phyloP scores from a whole-genome alignment of 2,329 filamentous ascomycete genomes.

The Aspergillus niger region DNA sequence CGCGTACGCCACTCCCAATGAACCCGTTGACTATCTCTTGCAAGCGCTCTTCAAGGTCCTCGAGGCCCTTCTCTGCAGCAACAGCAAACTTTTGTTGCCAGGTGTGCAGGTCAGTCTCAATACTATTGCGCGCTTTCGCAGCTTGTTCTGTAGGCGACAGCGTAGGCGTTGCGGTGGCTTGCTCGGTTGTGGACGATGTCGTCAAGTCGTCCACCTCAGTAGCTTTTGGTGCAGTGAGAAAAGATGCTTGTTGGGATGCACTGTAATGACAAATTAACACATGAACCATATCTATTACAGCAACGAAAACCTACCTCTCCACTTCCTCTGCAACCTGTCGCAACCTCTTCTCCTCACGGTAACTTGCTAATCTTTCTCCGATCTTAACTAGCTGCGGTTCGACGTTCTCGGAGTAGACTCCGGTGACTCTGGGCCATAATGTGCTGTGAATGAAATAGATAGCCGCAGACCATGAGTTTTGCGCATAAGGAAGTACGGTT shows the following conservation, averaged over 20 bases:
- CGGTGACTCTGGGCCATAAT: constrained; percentile 77
- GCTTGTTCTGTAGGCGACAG: constrained; percentile 49
- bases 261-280: constrained; percentile 1
- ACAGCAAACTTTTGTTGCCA: constrained; percentile 90
- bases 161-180: constrained; percentile 27
- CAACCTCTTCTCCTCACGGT: constrained; percentile 62
- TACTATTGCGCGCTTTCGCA: constrained; percentile 58
- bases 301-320: constrained; percentile 44
- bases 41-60: constrained; percentile 65
- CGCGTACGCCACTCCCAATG: constrained; percentile 63
- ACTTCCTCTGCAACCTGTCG: constrained; percentile 60
- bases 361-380: constrained; percentile 76
- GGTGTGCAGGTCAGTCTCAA: constrained; percentile 73
- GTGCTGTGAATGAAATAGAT: constrained; percentile 72
- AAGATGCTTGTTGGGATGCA: constrained; percentile 25
- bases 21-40: constrained; percentile 71
- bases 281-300: background rate
- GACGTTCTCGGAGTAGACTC: constrained; percentile 86
- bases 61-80: constrained; percentile 80
- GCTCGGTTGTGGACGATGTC: constrained; percentile 30
- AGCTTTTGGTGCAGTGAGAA: constrained; percentile 23
- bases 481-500: constrained; percentile 71
- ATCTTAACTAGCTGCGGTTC: constrained; percentile 94
- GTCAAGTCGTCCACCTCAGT: constrained; percentile 22
- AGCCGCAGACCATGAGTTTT: constrained; percentile 69